Evolutionary conservation across 1,284 basidiomycete genomes (phyloP).

Genomic region (Taiwanofungus camphoratus): DNA sequence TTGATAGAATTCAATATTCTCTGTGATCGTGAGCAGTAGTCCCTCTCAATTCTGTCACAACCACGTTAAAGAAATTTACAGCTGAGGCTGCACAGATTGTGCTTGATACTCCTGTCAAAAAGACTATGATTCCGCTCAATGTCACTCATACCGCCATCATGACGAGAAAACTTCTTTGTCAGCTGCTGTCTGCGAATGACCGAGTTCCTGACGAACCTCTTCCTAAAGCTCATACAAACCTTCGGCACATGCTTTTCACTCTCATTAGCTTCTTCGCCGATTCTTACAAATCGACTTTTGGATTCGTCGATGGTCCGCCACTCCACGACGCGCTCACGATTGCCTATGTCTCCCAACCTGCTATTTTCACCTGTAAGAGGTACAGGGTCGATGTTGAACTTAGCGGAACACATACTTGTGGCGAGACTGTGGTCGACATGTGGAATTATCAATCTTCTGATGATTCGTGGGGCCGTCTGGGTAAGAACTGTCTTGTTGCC

Average conservation of each 20-base stretch:
- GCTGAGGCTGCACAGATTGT: conserved; percentile 81
- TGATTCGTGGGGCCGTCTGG: conserved; percentile 58
- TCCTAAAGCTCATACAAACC: conserved; percentile 42
- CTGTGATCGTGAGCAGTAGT: conserved; percentile 58
- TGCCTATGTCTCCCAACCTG: conserved; percentile 61
- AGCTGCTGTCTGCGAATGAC: conserved; percentile 40
- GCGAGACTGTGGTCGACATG: conserved; percentile 74
- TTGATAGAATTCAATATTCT: conserved; percentile 74
- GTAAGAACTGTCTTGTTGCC: conserved; percentile 70
- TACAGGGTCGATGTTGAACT: conserved; percentile 76
- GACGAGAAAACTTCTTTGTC: conserved; percentile 43
- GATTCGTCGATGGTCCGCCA: conserved; percentile 72
- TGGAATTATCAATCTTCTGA: conserved; percentile 56
- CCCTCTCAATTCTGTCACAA: too few species aligned
- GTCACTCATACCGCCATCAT: conserved; percentile 81
- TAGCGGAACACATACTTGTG: conserved; percentile 52
- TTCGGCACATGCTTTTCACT: conserved; percentile 70
- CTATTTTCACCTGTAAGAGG: conserved; percentile 54
- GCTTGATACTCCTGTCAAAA: conserved; percentile 49
- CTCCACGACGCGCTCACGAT: conserved; percentile 79
- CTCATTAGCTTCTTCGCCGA: conserved; percentile 68
- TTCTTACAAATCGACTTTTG: conserved; percentile 63
- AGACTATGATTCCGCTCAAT: conserved; percentile 77
- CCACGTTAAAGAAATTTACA: conserved; percentile 31
- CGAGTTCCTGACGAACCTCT: conserved; percentile 21